Conservation (phyloP, 352 stramenopile species). For the Pythium chondricola region DNA sequence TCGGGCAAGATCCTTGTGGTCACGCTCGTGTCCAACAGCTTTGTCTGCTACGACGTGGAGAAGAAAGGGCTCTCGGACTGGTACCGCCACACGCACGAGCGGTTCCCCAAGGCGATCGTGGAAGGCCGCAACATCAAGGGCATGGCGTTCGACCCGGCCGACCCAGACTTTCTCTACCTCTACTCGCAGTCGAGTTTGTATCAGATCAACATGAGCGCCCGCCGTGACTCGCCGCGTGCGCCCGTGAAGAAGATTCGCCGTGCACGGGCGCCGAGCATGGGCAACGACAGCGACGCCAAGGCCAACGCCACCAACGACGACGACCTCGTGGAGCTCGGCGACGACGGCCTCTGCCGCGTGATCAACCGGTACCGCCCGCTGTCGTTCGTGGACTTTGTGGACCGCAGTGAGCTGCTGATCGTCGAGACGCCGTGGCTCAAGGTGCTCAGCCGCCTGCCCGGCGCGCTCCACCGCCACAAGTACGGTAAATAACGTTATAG, state of each 20-base stretch:
- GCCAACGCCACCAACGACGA: constrained; percentile 34
- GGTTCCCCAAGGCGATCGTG: constrained; percentile 68
- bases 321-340: constrained; percentile 48
- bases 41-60: constrained; percentile 83
- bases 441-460: constrained; percentile 74
- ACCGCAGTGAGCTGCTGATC: constrained; percentile 66
- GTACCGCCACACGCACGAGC: constrained; percentile 63
- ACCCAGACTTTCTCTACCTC: constrained; percentile 69
- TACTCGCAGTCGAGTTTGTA: constrained; percentile 79
- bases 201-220: constrained; percentile 70
- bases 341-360: constrained; percentile 64
- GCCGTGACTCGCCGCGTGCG: constrained; percentile 10
- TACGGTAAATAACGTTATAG: constrained; percentile 72
- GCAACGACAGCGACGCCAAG: constrained; percentile 53
- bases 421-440: constrained; percentile 85
- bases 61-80: constrained; percentile 68
- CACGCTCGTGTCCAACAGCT: constrained; percentile 78
- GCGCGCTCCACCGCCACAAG: constrained; percentile 79
- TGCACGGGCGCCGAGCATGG: constrained; percentile 44
- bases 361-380: constrained; percentile 80
- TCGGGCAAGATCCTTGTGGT: constrained; percentile 72
- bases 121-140: constrained; percentile 74
- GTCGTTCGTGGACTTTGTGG: constrained; percentile 81
- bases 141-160: constrained; percentile 70
- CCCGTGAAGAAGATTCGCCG: constrained; percentile 33